A percentile compares a stretch with the other conserved stretches of the same genome.
Conservation (phyloP, 2,329 filamentous ascomycete genomes). For the Raffaelea deltoideospora region DNA sequence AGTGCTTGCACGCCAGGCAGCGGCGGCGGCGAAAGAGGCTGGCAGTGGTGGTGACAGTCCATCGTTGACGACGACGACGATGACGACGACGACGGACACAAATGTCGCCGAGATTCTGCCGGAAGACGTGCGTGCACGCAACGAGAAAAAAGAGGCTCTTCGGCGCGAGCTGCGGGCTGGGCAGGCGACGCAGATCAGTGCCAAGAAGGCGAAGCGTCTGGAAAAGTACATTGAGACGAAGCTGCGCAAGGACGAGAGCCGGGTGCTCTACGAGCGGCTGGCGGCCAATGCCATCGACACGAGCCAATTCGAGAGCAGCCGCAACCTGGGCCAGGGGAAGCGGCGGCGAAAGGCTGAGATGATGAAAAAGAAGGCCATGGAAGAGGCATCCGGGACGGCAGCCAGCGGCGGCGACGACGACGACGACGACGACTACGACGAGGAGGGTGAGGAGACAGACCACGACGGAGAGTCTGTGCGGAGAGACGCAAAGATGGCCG, state of each 20-base stretch:
- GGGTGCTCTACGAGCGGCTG: slow-evolving; percentile 69
- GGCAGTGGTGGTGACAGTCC: slow-evolving; percentile 24
- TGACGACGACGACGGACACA: slow-evolving; percentile 22
- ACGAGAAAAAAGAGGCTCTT: slow-evolving; percentile 39
- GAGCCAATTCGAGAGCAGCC: slow-evolving; percentile 62
- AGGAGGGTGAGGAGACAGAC: no score
- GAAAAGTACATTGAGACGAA: slow-evolving; percentile 74
- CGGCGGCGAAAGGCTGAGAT: slow-evolving; percentile 51
- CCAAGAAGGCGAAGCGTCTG: slow-evolving; percentile 51
- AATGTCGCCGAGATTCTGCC: slow-evolving; percentile 40
- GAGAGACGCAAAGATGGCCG: no score
- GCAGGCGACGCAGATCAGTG: slow-evolving; percentile 33
- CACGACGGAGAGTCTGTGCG: no score
- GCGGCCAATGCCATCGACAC: slow-evolving; percentile 70
- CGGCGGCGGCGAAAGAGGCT: slow-evolving; percentile 21
- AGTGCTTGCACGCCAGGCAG: slow-evolving; percentile 43
- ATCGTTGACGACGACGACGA: no score
- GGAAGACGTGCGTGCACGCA: slow-evolving; percentile 28
- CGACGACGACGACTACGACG: slow-evolving; percentile 16
- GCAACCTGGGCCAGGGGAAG: slow-evolving; percentile 57
- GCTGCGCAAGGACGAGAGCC: slow-evolving; percentile 83
- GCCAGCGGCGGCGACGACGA: slow-evolving; percentile 12
- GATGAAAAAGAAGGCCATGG: slow-evolving; percentile 40
- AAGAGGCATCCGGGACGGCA: slow-evolving; percentile 16
- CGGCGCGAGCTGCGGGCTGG: slow-evolving; percentile 32